Base-by-base conservation (phyloP, 2,329 filamentous ascomycete species). In the Fusarium tuaranense region DNA sequence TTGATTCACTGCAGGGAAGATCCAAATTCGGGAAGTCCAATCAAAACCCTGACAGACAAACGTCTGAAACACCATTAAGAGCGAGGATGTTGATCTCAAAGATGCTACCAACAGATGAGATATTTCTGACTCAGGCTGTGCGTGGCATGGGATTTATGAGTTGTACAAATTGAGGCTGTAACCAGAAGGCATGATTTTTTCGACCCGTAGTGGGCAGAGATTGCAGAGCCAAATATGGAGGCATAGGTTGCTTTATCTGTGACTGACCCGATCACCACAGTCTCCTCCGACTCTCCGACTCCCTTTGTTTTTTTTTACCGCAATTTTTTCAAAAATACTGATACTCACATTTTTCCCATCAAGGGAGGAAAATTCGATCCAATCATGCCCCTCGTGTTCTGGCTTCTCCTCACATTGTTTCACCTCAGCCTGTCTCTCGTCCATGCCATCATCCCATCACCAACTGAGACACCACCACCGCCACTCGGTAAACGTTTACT, bases 1-100 rank as follows among this genome's bases (percentile, higher is more conserved):
- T 59, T 36, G 38, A 65, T 74, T 67, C 36, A 12, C 68, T 74
- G 68, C 71, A 74, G 63, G 71, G 71, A 69, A 72, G 36, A 68
- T 46, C 58, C 57, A 60, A 60, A 60, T 39, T 41, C 12, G 36
- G 57, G 34, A 60, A 41, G 22, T 16, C 57, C 57, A 58, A 36
- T 39, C 57, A 57, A 65, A 69, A 9, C 16, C 32, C 12, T 30
- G 36, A 39, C 22, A 10, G 22, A 25, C 20, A 9, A 36, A 36
- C 34, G 55, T 58, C 34, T 59, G 57, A 59, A 59, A 59, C 57
- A 72, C 71, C 55, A 71, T 62, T 1, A 0, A 5, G 27, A 32
- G 38, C 39, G 4, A 22, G 51, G 62, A 30, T 39, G 18, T 20
- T 32, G 48, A n/a, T 53, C 60, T 63, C 13, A 18, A 30, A 32